Percentiles rank a stretch among this genome's conserved stretches.
These are phyloP conservation scores for Acer negundo DNA, from an alignment of 345 rosid genomes.

Conservation along the genomic window DNA sequence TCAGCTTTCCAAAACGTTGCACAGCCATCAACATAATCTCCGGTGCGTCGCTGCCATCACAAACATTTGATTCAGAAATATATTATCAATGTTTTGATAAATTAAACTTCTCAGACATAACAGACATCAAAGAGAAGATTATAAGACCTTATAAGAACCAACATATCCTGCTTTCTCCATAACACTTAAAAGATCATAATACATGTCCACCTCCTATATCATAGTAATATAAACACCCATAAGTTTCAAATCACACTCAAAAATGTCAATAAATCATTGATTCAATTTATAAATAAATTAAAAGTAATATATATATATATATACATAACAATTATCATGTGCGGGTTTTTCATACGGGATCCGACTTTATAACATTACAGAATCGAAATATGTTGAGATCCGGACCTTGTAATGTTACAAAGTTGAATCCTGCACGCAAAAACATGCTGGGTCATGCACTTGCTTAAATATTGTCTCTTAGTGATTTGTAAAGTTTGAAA, in stretches of 20 bases:
- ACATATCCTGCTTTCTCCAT: constrained; percentile 70
- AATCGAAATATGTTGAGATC: no score
- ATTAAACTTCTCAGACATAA: background rate
- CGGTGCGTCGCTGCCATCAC: constrained; percentile 75
- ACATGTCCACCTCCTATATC: constrained; percentile 80
- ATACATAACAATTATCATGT: no score
- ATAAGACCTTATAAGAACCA: constrained; percentile 69
- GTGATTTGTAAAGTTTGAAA: no score
- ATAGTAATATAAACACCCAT: no score
- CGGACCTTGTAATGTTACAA: no score
- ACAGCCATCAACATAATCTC: constrained; percentile 76
- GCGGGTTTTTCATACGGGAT: no score
- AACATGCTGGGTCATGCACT: no score
- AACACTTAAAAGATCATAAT: constrained; percentile 50
- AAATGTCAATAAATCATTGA: background rate
- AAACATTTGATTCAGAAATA: constrained; percentile 11
- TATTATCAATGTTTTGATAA: background rate
- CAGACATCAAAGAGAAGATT: constrained; percentile 10
- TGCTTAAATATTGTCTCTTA: no score
- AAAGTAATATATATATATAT: no score
- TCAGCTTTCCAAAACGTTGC: constrained; percentile 79
- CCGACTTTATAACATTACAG: no score
- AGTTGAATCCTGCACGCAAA: no score
- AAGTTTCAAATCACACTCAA: no score
- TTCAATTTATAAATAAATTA: background rate